phyloP scores from a whole-genome alignment of 2,329 filamentous ascomycete species.

The Balansia obtecta region DNA sequence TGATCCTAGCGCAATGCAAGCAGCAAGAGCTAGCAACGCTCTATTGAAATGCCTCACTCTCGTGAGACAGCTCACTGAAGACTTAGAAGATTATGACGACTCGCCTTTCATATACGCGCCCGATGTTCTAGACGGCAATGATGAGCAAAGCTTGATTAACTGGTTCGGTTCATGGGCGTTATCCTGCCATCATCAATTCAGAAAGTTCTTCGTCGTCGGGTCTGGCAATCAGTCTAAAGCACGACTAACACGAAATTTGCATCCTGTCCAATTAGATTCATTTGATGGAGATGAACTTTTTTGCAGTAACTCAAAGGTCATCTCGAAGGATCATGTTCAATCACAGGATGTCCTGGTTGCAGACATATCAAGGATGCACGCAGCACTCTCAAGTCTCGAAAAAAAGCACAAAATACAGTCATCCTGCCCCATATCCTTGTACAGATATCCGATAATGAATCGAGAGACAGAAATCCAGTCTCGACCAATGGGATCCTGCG shows the following conservation, averaged over 20 bases:
- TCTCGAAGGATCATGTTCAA: neutral
- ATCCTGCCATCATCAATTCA: conserved; percentile 34
- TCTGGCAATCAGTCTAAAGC: conserved; percentile 18
- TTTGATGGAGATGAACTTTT: neutral
- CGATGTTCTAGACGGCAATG: conserved; percentile 37
- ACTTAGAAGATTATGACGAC: conserved; percentile 7
- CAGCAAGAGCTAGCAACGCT: conserved; percentile 9
- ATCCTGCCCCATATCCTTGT: conserved; percentile 19
- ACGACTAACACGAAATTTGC: conserved; percentile 14
- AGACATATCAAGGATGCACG: neutral
- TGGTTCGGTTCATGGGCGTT: conserved; percentile 50
- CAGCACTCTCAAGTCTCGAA: neutral
- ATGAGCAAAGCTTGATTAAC: conserved; percentile 50
- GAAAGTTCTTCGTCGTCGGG: conserved; percentile 44
- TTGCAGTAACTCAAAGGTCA: neutral
- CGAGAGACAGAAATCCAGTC: conserved; percentile 15
- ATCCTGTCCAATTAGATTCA: conserved; percentile 2
- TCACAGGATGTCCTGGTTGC: neutral
- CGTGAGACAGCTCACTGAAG: conserved; percentile 10
- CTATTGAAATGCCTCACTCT: conserved; percentile 13
- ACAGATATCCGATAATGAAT: conserved; percentile 29
- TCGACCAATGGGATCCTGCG: conserved; percentile 11
- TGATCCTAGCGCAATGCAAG: neutral
- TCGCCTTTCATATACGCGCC: conserved; percentile 33
- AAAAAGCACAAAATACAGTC: neutral